These are phyloP conservation scores for Botrytis sinoallii DNA, from an alignment of 2,329 filamentous ascomycete species.

Conservation along the genomic window DNA sequence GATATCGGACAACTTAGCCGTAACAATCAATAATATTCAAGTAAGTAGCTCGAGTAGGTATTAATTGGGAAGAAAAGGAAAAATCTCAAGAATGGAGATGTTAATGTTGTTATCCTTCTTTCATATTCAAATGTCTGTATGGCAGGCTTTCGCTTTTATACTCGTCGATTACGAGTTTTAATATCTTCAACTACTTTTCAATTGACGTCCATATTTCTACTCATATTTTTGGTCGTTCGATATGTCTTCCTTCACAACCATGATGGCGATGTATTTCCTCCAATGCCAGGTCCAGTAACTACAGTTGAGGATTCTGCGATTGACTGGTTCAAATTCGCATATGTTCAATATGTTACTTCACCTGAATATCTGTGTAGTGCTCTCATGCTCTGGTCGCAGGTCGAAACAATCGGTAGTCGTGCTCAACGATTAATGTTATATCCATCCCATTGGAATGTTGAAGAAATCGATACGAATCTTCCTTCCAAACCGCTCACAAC, in stretches of 20 bases:
- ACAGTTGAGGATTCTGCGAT: conserved; percentile 27
- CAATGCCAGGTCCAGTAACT: conserved; percentile 22
- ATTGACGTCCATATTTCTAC: conserved; percentile 21
- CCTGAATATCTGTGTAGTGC: conserved; percentile 34
- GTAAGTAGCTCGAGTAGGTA: not conserved
- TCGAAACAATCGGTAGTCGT: conserved; percentile 34
- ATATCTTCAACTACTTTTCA: conserved; percentile 24
- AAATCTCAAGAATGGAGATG: not conserved
- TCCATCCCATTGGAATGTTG: conserved; percentile 31
- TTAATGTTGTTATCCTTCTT: conserved; percentile 1
- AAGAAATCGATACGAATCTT: conserved; percentile 27
- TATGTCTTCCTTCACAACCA: conserved; percentile 31
- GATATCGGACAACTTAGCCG: not conserved
- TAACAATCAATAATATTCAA: not conserved
- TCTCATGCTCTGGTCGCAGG: conserved; percentile 33
- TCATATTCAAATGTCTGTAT: conserved; percentile 20
- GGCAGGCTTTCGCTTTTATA: conserved; percentile 27
- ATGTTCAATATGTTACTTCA: conserved; percentile 34
- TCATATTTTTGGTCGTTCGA: conserved; percentile 25
- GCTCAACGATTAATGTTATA: conserved; percentile 34
- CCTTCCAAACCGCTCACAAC: conserved; percentile 25
- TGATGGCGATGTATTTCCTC: conserved; percentile 21
- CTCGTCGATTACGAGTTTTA: conserved; percentile 27
- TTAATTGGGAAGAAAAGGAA: not conserved
- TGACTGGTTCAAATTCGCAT: conserved; percentile 32